These are phyloP conservation scores for Hydnomerulius pinastri DNA, from an alignment of 768 basidiomycete genomes.

Conservation along the genomic window DNA sequence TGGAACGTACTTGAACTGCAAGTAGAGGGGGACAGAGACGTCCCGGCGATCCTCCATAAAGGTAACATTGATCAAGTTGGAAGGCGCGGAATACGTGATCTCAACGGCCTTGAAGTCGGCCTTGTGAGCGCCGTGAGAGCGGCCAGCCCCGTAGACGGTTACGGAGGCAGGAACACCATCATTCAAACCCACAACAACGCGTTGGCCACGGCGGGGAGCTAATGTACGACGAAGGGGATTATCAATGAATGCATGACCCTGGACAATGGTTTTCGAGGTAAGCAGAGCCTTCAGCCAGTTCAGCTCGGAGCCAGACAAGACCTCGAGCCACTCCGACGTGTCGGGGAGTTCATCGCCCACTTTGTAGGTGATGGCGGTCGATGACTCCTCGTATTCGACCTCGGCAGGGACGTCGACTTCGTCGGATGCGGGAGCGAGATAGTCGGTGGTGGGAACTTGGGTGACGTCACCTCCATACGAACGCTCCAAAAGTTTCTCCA, in stretches of 20 bases:
- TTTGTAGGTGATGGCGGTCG: conserved; percentile 49
- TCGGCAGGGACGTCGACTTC: conserved; percentile 39
- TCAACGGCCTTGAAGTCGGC: conserved; percentile 81
- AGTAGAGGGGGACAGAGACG: conserved; percentile 72
- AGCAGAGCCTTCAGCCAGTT: conserved; percentile 88
- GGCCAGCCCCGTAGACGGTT: conserved; percentile 72
- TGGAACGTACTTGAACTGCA: conserved; percentile 87
- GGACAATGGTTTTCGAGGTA: conserved; percentile 80
- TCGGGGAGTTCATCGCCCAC: conserved; percentile 60
- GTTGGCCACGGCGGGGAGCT: conserved; percentile 77
- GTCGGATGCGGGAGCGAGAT: conserved; percentile 63
- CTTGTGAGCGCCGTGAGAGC: conserved; percentile 76
- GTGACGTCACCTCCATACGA: conserved; percentile 76
- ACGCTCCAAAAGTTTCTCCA: conserved; percentile 74
- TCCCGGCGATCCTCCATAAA: conserved; percentile 83
- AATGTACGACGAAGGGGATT: conserved; percentile 90
- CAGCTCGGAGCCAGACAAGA: conserved; percentile 77
- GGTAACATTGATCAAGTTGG: conserved; percentile 65
- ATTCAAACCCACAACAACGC: conserved; percentile 59
- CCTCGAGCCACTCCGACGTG: conserved; percentile 75
- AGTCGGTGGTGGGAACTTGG: conserved; percentile 80
- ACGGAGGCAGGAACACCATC: conserved; percentile 57
- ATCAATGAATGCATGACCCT: conserved; percentile 81
- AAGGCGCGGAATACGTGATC: conserved; percentile 55
- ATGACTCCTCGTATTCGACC: conserved; percentile 43